phyloP scores from a whole-genome alignment of 2,329 filamentous ascomycete genomes.

The Pseudopithomyces maydicus region DNA sequence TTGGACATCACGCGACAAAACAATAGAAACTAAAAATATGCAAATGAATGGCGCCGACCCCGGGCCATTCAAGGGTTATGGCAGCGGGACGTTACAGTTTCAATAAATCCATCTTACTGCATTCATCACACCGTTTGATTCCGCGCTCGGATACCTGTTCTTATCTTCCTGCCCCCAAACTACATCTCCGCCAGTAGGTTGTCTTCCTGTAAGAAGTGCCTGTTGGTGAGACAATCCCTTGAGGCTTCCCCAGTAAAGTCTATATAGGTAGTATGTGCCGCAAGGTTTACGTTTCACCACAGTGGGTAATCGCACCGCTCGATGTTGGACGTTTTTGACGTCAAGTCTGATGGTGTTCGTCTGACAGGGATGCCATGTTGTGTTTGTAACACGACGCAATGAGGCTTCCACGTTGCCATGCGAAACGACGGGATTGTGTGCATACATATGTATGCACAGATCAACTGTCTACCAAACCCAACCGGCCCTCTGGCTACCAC shows the following conservation, averaged over 20 bases:
- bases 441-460: neutral
- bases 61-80: neutral
- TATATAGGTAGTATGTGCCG: too few species aligned
- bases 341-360: neutral
- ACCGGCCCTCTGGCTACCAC: too few species aligned
- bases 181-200: neutral
- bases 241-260: too few species aligned
- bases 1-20: too few species aligned
- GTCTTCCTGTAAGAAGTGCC: neutral
- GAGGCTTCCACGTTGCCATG: neutral
- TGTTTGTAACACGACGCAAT: conserved; percentile 7
- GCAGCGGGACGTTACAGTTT: neutral
- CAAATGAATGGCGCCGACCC: too few species aligned
- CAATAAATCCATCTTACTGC: neutral
- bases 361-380: neutral
- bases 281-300: neutral
- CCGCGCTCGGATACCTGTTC: neutral
- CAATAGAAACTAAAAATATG: too few species aligned
- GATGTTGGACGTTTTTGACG: neutral
- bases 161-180: neutral
- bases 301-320: neutral
- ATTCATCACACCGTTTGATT: neutral
- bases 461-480: too few species aligned
- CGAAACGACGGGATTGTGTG: neutral
- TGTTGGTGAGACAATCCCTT: neutral